phyloP scores from a whole-genome alignment of 441 rosid genomes.

The Lepidium campestre region DNA sequence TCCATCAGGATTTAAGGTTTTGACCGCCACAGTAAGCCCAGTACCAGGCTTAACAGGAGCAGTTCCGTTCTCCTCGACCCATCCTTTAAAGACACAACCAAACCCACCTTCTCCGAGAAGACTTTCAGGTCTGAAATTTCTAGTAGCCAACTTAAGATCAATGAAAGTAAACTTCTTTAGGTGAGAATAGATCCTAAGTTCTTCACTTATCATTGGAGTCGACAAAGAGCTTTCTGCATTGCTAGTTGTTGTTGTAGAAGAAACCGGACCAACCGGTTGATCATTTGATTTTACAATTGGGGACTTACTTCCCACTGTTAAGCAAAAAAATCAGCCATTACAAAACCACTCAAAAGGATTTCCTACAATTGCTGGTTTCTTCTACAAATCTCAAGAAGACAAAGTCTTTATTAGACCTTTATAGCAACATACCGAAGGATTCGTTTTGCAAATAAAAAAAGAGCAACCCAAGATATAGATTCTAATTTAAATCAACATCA shows the following conservation, averaged over 20 bases:
- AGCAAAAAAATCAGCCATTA: not conserved
- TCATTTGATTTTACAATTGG: conserved; percentile 60
- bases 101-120: conserved; percentile 98
- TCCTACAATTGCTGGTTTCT: not conserved
- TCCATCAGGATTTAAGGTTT: conserved; percentile 95
- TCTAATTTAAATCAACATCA: not conserved
- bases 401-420: not conserved
- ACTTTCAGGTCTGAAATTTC: conserved; percentile 96
- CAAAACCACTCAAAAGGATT: conserved; percentile 2
- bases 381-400: not conserved
- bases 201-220: conserved; percentile 89
- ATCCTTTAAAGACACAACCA: conserved; percentile 97
- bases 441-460: not conserved
- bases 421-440: not conserved
- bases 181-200: conserved; percentile 82
- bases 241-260: conserved; percentile 81
- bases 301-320: conserved; percentile 58
- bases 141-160: conserved; percentile 90
- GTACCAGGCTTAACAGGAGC: conserved; percentile 98
- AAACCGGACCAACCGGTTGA: conserved; percentile 56
- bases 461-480: not conserved
- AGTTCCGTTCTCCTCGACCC: conserved; percentile 98
- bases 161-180: conserved; percentile 76
- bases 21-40: conserved; percentile 94
- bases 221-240: conserved; percentile 83